These are phyloP conservation scores for Coprinellus aureogranulatus DNA, from an alignment of 768 basidiomycete genomes.

Conservation along the genomic window DNA sequence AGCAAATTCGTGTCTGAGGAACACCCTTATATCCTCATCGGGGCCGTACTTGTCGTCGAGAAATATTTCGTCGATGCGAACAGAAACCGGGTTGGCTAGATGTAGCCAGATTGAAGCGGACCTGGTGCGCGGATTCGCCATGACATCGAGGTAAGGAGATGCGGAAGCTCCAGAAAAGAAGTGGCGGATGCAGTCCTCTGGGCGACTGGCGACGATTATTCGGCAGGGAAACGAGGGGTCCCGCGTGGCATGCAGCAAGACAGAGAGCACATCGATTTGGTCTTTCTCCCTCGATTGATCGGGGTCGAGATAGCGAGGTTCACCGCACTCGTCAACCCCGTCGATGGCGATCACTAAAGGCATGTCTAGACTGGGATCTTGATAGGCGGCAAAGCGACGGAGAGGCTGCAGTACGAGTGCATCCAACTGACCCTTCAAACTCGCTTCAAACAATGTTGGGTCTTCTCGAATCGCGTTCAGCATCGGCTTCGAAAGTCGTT, in stretches of 20 bases:
- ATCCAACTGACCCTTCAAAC: neutral
- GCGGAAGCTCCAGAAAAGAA: neutral
- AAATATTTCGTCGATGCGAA: neutral
- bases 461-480: neutral
- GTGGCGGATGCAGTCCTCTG: neutral
- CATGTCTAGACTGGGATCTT: no score
- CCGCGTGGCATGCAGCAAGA: neutral
- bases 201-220: conserved; percentile 3
- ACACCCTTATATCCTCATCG: neutral
- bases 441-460: neutral
- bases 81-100: no score
- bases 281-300: neutral
- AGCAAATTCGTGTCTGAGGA: neutral
- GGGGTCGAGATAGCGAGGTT: neutral
- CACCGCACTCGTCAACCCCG: conserved; percentile 5
- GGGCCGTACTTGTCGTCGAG: neutral
- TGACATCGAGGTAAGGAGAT: no score
- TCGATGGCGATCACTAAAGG: conserved; percentile 3
- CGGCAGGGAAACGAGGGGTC: neutral
- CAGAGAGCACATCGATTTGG: neutral
- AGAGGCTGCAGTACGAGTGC: no score
- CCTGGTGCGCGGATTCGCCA: no score
- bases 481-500: neutral
- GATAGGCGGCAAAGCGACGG: no score
- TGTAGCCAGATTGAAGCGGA: no score